These are phyloP conservation scores for Yarrowia sp. DNA, from an alignment of 805 yeast genomes.

Conservation along the genomic window DNA sequence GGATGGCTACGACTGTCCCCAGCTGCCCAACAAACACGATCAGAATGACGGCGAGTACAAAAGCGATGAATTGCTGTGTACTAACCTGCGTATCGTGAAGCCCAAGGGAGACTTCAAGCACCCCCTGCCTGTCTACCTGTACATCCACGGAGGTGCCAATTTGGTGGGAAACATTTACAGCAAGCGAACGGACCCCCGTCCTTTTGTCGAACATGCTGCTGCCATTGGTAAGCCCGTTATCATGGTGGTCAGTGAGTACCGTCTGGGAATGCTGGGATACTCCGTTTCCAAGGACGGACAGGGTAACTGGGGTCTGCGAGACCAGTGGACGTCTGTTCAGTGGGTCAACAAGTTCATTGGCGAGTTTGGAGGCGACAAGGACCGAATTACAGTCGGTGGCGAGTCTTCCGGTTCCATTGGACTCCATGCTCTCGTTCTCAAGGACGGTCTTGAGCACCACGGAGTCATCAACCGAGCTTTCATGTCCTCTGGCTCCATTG, in stretches of 20 bases:
- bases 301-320: slow-evolving; percentile 45
- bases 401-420: slow-evolving; percentile 39
- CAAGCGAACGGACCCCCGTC: slow-evolving; percentile 31
- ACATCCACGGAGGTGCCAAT: slow-evolving; percentile 41
- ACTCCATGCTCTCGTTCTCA: background rate
- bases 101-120: slow-evolving; percentile 25
- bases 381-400: slow-evolving; percentile 45
- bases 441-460: background rate
- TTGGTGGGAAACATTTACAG: slow-evolving; percentile 35
- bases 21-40: slow-evolving; percentile 15
- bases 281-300: slow-evolving; percentile 37
- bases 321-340: slow-evolving; percentile 45
- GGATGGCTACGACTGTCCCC: slow-evolving; percentile 14
- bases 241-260: slow-evolving; percentile 40
- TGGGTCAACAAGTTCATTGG: slow-evolving; percentile 45
- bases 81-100: slow-evolving; percentile 33
- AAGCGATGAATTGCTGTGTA: slow-evolving; percentile 33
- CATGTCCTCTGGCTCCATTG: slow-evolving; percentile 8
- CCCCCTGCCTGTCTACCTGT: slow-evolving; percentile 38
- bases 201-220: slow-evolving; percentile 31
- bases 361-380: slow-evolving; percentile 46
- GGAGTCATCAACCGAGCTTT: background rate
- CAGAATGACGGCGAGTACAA: slow-evolving; percentile 12
- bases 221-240: slow-evolving; percentile 33
- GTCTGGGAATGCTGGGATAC: slow-evolving; percentile 41